A percentile compares a stretch with the other conserved stretches of the same genome.
Evolutionary conservation across 2,329 filamentous ascomycete genomes (phyloP).

Genomic region (Sclerotinia spermophila): DNA sequence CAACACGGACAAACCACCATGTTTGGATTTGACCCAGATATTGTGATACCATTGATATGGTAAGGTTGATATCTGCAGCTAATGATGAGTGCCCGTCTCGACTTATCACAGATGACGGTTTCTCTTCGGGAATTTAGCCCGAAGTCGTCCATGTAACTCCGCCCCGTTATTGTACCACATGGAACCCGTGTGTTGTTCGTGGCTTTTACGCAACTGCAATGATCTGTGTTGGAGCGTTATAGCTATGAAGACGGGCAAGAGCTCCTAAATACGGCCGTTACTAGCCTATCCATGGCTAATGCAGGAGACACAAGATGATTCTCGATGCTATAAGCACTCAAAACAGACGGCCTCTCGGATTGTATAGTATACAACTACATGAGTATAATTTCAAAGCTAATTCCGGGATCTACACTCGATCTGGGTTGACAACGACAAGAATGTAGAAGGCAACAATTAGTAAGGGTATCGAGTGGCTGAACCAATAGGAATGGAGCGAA

Average conservation of each 20-base stretch:
- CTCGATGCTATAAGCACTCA: neutral
- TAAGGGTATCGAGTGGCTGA: neutral
- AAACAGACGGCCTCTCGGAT: neutral
- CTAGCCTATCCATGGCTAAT: neutral
- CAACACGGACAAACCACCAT: neutral
- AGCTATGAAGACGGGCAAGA: neutral
- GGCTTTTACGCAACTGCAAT: conserved; percentile 4
- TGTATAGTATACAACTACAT: neutral
- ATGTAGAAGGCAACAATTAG: neutral
- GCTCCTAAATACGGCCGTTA: neutral
- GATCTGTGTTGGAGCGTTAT: neutral
- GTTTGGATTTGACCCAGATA: neutral
- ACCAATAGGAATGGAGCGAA: neutral
- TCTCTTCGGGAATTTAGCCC: neutral
- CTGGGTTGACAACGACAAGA: neutral
- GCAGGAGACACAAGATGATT: neutral
- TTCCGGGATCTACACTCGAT: neutral
- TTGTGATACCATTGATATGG: neutral
- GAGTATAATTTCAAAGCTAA: neutral
- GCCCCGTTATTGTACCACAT: conserved; percentile 7
- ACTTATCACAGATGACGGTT: neutral
- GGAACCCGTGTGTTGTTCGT: neutral
- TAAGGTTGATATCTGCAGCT: neutral
- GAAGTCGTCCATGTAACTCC: neutral
- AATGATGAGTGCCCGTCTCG: neutral